A percentile compares a stretch with the other conserved stretches of the same genome.
Evolutionary conservation across 1,284 basidiomycete genomes (phyloP).

Genomic region (Takashimella koratensis): DNA sequence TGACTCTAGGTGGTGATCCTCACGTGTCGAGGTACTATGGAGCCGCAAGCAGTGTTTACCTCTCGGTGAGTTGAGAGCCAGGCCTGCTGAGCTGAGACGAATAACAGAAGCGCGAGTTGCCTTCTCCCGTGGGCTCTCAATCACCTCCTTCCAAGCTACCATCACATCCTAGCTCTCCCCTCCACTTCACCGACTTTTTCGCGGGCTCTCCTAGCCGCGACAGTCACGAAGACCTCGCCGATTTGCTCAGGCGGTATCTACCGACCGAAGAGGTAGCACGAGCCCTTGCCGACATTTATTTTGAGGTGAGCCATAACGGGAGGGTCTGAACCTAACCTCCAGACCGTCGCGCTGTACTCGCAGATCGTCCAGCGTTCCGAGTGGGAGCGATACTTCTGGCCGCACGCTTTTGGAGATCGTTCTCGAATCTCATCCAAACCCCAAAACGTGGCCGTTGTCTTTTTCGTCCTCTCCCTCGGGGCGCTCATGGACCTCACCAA

Average conservation of each 20-base stretch:
- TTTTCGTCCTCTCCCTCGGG: slow-evolving; percentile 30
- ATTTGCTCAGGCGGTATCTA: slow-evolving; percentile 9
- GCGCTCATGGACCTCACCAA: slow-evolving; percentile 23
- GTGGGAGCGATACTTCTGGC: slow-evolving; percentile 9
- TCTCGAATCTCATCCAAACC: neutral
- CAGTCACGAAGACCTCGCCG: slow-evolving; percentile 2
- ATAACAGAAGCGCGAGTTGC: no score
- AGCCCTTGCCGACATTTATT: slow-evolving; percentile 12
- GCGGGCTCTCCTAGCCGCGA: slow-evolving; percentile 8
- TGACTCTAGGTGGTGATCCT: no score
- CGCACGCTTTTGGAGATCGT: slow-evolving; percentile 7
- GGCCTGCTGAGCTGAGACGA: neutral
- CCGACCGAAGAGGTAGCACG: slow-evolving; percentile 7
- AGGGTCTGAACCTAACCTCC: neutral
- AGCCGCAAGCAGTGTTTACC: neutral
- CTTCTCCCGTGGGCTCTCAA: neutral
- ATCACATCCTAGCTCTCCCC: neutral
- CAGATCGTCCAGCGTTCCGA: slow-evolving; percentile 12
- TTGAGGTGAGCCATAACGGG: slow-evolving; percentile 5
- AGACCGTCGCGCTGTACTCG: slow-evolving; percentile 18
- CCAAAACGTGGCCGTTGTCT: slow-evolving; percentile 28
- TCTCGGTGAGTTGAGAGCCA: neutral
- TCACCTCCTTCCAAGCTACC: neutral
- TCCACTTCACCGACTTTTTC: neutral
- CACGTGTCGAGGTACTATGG: no score